Evolutionary conservation across 805 yeast genomes (phyloP), one percentile per base, ranked within the genome.

Genomic region (Isabelozyma heimii): DNA sequence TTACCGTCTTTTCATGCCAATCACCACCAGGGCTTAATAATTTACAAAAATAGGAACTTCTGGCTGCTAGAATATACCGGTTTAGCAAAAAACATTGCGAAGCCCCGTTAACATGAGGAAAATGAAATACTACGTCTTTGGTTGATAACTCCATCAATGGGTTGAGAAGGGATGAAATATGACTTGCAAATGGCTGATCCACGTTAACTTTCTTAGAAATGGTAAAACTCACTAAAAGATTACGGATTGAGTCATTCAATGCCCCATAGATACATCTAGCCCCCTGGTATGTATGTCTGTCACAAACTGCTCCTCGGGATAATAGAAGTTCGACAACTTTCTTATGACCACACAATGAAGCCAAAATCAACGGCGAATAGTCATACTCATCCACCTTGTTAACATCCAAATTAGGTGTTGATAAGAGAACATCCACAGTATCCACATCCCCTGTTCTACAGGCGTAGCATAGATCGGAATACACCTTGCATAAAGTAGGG

Each of bases 241-340:
- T 76, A 42, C 91, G 65, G 26, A 88, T 88, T 4, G 70, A 62
- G 59, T 86, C 90, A 14, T 78, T 88, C 48, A 88, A 65, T 0
- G 95, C 94, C 2, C 91, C 94, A 58, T 88, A 87, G 2, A 87
- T 74, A 54, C 92, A 87, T 41, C 75, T 73, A 10, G 85, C 89
- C 2, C 95, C 94, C 62, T 87, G 88, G 58, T 83, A 83, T n/a
- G 91, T 84, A 60, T 87, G 92, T 58, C 89, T 75, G 62, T 86
- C 91, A 62, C 92, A 87, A 7, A 82, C 74, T 0, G 94, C 90
- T 7, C 96, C 96, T 40, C 73, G 52, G 42, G 79, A 74, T 8
- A 88, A 68, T 17, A 88, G 66, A 44, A 83, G 62, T 46, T 69
- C 72, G n/a, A 88, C 94, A 4, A 88, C 75, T 1, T 69, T 70